These are phyloP conservation scores for Microsporum canis DNA, from an alignment of 2,329 filamentous ascomycete species.

Conservation along the genomic window DNA sequence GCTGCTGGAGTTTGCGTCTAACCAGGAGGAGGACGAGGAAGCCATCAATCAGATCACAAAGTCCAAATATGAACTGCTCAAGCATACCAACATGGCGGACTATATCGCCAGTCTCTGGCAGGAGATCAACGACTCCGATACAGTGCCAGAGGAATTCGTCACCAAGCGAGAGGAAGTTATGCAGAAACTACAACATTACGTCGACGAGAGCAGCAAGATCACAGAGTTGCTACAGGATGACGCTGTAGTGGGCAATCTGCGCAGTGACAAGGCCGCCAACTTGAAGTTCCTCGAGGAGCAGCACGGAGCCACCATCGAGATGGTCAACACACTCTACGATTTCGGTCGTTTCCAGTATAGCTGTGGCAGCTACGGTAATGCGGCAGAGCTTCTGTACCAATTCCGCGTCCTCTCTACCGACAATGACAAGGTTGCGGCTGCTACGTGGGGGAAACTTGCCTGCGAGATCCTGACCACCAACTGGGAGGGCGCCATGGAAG, in stretches of 20 bases:
- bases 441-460: conserved; percentile 95
- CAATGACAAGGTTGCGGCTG: conserved; percentile 90
- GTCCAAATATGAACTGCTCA: conserved; percentile 85
- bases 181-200: conserved; percentile 66
- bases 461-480: conserved; percentile 89
- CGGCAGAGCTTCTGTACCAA: conserved; percentile 87
- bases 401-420: conserved; percentile 97
- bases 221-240: conserved; percentile 75
- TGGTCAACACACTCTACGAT: conserved; percentile 92
- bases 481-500: conserved; percentile 89
- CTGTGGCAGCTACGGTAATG: conserved; percentile 84
- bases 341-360: conserved; percentile 97
- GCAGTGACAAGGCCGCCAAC: conserved; percentile 97
- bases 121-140: conserved; percentile 69
- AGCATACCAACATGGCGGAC: conserved; percentile 98
- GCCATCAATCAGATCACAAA: conserved; percentile 57
- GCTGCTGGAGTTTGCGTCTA: conserved; percentile 80
- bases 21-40: conserved; percentile 62
- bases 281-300: conserved; percentile 96
- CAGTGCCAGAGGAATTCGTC: conserved; percentile 72
- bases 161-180: conserved; percentile 85
- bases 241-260: conserved; percentile 77
- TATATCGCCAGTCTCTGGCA: conserved; percentile 88
- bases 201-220: conserved; percentile 81
- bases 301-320: conserved; percentile 85